Evolutionary conservation across 179 eudicot species (phyloP).

Genomic region (Spinacia oleracea): DNA sequence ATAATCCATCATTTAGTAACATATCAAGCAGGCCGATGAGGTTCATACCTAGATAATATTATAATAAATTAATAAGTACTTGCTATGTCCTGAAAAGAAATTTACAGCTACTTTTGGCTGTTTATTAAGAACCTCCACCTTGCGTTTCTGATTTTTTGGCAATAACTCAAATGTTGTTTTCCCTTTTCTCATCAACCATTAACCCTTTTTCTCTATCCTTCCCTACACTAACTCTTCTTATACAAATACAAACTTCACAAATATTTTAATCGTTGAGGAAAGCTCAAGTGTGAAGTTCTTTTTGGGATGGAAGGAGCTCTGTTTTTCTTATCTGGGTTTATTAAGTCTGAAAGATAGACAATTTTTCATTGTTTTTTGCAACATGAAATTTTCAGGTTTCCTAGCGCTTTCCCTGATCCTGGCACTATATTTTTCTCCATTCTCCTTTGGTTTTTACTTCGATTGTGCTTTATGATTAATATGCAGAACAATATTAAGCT

Average conservation of each 20-base stretch:
- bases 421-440: not conserved
- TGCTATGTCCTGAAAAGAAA: not conserved
- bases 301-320: not conserved
- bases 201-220: not conserved
- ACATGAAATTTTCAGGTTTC: not conserved
- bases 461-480: not conserved
- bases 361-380: not conserved
- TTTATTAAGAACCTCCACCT: not conserved
- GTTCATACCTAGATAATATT: not conserved
- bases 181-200: not conserved
- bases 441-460: not conserved
- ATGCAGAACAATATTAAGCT: constrained; percentile 65
- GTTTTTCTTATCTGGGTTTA: not conserved
- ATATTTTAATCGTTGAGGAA: not conserved
- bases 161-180: not conserved
- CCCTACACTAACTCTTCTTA: not conserved
- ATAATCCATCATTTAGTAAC: too few species aligned
- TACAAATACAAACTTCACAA: not conserved
- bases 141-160: not conserved
- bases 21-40: too few species aligned
- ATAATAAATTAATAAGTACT: too few species aligned
- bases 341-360: not conserved
- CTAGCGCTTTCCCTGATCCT: not conserved
- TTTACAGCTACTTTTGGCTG: not conserved
- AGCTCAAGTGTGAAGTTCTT: not conserved